Conservation (phyloP, 2,329 filamentous ascomycete species). For the Fusarium compactum region DNA sequence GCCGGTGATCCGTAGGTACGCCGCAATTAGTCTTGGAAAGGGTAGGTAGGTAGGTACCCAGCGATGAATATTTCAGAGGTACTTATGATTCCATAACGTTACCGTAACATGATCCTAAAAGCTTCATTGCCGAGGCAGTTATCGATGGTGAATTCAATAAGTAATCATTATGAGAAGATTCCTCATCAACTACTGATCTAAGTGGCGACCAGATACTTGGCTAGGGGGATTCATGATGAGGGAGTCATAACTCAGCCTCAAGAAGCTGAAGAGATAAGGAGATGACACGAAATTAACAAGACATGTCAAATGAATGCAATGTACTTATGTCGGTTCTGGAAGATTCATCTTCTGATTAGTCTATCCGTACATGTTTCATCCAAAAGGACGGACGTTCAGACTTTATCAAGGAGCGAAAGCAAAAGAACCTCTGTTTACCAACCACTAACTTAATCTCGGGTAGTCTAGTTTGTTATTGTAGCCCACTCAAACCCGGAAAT, state of each 20-base stretch:
- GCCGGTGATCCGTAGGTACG: slow-evolving; percentile 33
- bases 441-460: slow-evolving; percentile 33
- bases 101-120: slow-evolving; percentile 6
- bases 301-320: slow-evolving; percentile 3
- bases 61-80: background rate
- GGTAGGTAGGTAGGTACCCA: background rate
- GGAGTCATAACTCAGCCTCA: slow-evolving; percentile 12
- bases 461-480: slow-evolving; percentile 12
- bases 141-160: slow-evolving; percentile 19
- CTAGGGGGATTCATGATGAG: background rate
- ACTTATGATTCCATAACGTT: slow-evolving; percentile 16
- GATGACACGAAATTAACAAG: slow-evolving; percentile 2
- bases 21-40: slow-evolving; percentile 5
- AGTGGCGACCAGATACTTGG: slow-evolving; percentile 16
- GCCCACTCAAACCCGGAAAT: slow-evolving; percentile 34
- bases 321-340: slow-evolving; percentile 20
- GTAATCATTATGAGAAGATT: slow-evolving; percentile 33
- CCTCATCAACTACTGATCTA: slow-evolving; percentile 23
- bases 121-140: slow-evolving; percentile 8
- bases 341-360: slow-evolving; percentile 16
- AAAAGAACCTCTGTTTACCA: slow-evolving; percentile 25
- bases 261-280: background rate
- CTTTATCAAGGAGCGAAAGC: slow-evolving; percentile 6
- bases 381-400: background rate
- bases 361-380: slow-evolving; percentile 1